Conservation (phyloP, 1,139 yeast species). For the Hemisphaericaspora xylanilytica region DNA sequence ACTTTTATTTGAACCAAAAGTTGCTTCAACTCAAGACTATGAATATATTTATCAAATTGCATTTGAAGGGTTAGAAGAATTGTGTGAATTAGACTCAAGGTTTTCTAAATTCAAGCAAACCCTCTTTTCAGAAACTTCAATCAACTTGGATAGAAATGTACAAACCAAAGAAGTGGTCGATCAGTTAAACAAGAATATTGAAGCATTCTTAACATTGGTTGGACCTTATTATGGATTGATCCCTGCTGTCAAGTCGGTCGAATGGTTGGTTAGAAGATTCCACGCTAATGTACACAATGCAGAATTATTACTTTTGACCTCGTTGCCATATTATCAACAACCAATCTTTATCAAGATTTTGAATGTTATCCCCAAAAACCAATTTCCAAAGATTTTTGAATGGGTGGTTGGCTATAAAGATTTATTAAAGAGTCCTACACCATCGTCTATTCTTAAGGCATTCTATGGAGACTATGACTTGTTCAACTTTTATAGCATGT, state of each 20-base stretch:
- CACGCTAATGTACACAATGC: constrained; percentile 80
- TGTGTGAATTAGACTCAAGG: constrained; percentile 68
- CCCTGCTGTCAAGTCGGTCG: constrained; percentile 80
- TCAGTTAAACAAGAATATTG: constrained; percentile 71
- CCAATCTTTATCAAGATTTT: constrained; percentile 74
- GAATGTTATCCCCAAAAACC: constrained; percentile 59
- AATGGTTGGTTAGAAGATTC: constrained; percentile 94
- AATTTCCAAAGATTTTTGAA: constrained; percentile 72
- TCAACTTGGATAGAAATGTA: constrained; percentile 74
- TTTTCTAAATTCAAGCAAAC: constrained; percentile 68
- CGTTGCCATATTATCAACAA: constrained; percentile 73
- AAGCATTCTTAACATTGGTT: constrained; percentile 68
- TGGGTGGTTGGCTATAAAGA: constrained; percentile 73
- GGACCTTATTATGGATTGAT: constrained; percentile 73
- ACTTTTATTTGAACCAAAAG: constrained; percentile 77
- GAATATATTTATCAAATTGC: constrained; percentile 76
- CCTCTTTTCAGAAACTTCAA: constrained; percentile 77
- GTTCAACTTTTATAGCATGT: constrained; percentile 62
- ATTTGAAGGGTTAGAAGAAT: constrained; percentile 71
- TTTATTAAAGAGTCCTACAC: constrained; percentile 61
- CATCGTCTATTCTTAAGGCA: constrained; percentile 66
- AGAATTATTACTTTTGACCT: constrained; percentile 65
- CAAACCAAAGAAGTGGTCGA: constrained; percentile 73
- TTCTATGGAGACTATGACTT: constrained; percentile 66
- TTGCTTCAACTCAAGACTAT: constrained; percentile 91